A percentile compares a stretch with the other conserved stretches of the same genome.
These are phyloP conservation scores for Knoxdaviesia proteae DNA, from an alignment of 2,329 filamentous ascomycete species.

Conservation along the genomic window DNA sequence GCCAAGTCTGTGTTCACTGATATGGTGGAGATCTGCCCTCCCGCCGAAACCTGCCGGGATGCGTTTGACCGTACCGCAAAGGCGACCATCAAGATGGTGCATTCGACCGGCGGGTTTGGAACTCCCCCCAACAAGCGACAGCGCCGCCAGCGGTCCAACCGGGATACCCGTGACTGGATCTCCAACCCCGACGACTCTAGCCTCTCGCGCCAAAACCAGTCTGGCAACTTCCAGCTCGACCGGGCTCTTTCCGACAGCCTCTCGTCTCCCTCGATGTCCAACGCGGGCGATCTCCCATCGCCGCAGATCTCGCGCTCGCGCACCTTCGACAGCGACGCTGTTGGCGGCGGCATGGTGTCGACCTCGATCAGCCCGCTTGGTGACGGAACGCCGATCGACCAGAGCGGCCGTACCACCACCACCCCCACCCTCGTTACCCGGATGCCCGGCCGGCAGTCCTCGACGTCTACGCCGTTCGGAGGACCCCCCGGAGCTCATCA, in stretches of 20 bases:
- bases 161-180: constrained; percentile 10
- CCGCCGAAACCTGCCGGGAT: constrained; percentile 82
- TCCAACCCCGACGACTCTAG: constrained; percentile 8
- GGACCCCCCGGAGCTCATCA: too few species aligned
- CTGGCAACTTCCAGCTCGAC: constrained; percentile 12
- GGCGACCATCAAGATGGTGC: constrained; percentile 87
- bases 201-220: constrained; percentile 7
- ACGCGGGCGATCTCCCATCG: constrained; percentile 15
- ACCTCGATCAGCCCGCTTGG: too few species aligned
- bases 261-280: constrained; percentile 19
- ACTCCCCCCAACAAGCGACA: constrained; percentile 11
- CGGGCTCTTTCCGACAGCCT: constrained; percentile 17
- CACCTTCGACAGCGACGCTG: constrained; percentile 11
- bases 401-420: too few species aligned
- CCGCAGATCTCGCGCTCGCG: constrained; percentile 18
- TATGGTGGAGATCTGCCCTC: constrained; percentile 83
- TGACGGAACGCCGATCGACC: too few species aligned
- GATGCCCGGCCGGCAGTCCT: too few species aligned
- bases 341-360: constrained; percentile 12
- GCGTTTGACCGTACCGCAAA: constrained; percentile 91
- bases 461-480: too few species aligned
- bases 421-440: too few species aligned
- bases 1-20: constrained; percentile 85
- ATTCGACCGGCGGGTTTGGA: constrained; percentile 68
- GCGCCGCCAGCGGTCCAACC: constrained; percentile 7